Conservation (phyloP, 805 yeast species). For the Candida sithepensis region DNA sequence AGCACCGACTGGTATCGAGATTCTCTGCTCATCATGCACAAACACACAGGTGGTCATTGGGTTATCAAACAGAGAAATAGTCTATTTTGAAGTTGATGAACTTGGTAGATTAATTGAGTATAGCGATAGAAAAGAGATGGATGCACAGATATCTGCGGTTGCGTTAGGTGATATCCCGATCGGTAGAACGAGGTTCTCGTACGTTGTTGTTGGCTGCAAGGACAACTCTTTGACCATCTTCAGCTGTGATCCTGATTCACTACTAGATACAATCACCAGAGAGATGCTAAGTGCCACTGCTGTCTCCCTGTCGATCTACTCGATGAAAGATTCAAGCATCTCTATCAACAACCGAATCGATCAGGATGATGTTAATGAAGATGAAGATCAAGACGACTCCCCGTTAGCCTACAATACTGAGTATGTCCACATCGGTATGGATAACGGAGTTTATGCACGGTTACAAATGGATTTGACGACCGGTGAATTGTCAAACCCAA, state of each 20-base stretch:
- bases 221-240: slow-evolving; percentile 69
- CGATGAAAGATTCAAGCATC: slow-evolving; percentile 25
- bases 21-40: slow-evolving; percentile 60
- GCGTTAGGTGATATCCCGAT: slow-evolving; percentile 46
- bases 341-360: slow-evolving; percentile 8
- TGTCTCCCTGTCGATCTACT: slow-evolving; percentile 19
- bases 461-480: slow-evolving; percentile 52
- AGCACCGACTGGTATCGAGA: slow-evolving; percentile 73
- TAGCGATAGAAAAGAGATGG: slow-evolving; percentile 54
- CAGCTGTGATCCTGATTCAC: slow-evolving; percentile 55
- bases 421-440: slow-evolving; percentile 72
- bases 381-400: slow-evolving; percentile 14
- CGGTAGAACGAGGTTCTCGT: slow-evolving; percentile 47
- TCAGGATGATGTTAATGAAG: slow-evolving; percentile 9
- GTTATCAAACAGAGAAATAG: slow-evolving; percentile 67
- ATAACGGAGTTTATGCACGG: slow-evolving; percentile 75
- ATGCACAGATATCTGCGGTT: slow-evolving; percentile 46
- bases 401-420: no score
- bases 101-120: slow-evolving; percentile 69
- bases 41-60: slow-evolving; percentile 66
- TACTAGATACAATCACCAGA: slow-evolving; percentile 57
- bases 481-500: slow-evolving; percentile 62
- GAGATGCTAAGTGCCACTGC: slow-evolving; percentile 58
- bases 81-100: slow-evolving; percentile 76
- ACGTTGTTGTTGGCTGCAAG: slow-evolving; percentile 65